These are phyloP conservation scores for Arctostaphylos glauca DNA, from an alignment of 148 eudicot species.

Conservation along the genomic window DNA sequence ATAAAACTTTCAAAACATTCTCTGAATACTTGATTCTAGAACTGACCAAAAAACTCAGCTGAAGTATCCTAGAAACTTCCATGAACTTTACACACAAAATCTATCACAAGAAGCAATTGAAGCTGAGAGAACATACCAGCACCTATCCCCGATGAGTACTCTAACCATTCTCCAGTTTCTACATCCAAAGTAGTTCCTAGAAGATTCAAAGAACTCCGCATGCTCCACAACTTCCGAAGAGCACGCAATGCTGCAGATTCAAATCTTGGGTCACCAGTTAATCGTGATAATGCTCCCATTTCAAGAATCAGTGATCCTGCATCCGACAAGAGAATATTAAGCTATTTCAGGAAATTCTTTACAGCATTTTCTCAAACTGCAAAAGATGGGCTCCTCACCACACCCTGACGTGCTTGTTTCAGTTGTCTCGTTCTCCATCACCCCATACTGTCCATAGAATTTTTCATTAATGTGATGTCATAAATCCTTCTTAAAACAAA, in stretches of 20 bases:
- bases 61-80: neutral
- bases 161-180: constrained; percentile 84
- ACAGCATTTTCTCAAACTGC: constrained; percentile 15
- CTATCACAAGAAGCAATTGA: constrained; percentile 4
- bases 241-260: constrained; percentile 91
- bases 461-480: constrained; percentile 56
- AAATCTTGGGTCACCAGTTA: constrained; percentile 85
- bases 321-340: constrained; percentile 29
- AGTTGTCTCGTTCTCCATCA: constrained; percentile 88
- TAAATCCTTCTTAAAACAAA: constrained; percentile 55
- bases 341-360: constrained; percentile 15
- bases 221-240: constrained; percentile 86
- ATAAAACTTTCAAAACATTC: neutral
- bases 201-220: constrained; percentile 93
- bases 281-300: constrained; percentile 89
- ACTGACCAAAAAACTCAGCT: neutral
- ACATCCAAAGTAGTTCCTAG: constrained; percentile 93
- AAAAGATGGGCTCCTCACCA: constrained; percentile 48
- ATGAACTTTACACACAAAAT: constrained; percentile 1
- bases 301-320: constrained; percentile 96
- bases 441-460: constrained; percentile 87
- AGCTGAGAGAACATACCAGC: constrained; percentile 59
- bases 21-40: neutral
- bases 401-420: constrained; percentile 99
- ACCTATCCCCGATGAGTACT: constrained; percentile 89